Base-by-base conservation (phyloP, 139 green algal genomes). In the Ettlia oleoabundans region DNA sequence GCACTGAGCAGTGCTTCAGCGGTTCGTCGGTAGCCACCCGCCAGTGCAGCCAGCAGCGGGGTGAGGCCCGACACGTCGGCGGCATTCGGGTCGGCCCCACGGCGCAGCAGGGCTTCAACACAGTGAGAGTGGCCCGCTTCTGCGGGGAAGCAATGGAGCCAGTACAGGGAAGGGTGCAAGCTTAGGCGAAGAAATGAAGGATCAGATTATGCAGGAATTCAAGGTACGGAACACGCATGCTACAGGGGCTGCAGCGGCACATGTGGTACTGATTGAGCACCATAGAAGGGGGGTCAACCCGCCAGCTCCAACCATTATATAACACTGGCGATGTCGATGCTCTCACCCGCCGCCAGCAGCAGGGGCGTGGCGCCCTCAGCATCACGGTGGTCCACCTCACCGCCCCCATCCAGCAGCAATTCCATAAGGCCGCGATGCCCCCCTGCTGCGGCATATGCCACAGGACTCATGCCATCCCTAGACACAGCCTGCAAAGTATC, bases 91-190 rank as follows among this genome's bases (percentile, higher is more conserved):
- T 80, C 53, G 3, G 73, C 73, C 6, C 58, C 38, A 9, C 37
- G 51, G 22, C 53, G 73, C 30, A 80, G 33, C 52, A 80, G 35
- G 1, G 35, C 38, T 3, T 67, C 26, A 1, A 69, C 73, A 6
- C 62, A 64, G 53, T 80, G 73, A 2, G 35, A 22, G 40, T 80
- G 73, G 24, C 73, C 73, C 22, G 53, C 52, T 53, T 80, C 73
- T 80, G 73, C 53, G 22, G 43, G 47, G 47, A 58, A 58, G 47
- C 47, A 58, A n/a, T n/a, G n/a, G n/a, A n/a, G n/a, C n/a, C n/a
- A n/a, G n/a, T n/a, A n/a, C n/a, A n/a, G n/a, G n/a, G n/a, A n/a
- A n/a, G n/a, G n/a, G n/a, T n/a, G n/a, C n/a, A n/a, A n/a, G n/a
- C n/a, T n/a, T n/a, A n/a, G n/a, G n/a, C n/a, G n/a, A n/a, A n/a